A percentile compares a stretch with the other conserved stretches of the same genome.
Conservation (phyloP, 208 protist genomes). For the Acanthamoeba lenticulata region DNA sequence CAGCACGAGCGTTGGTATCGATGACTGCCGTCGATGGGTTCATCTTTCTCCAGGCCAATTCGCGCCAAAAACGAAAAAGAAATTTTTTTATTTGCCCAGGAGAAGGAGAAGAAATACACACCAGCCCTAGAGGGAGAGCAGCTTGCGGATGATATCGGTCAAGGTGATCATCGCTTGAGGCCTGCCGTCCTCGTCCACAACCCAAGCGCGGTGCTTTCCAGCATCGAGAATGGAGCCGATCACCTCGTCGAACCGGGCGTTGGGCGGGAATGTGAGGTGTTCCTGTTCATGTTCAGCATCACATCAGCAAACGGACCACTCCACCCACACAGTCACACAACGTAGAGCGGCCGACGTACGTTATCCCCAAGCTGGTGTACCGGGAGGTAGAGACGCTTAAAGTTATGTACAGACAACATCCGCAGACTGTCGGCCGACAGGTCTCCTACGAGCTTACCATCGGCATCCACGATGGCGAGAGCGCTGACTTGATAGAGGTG, state of each 20-base stretch:
- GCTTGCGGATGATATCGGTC: slow-evolving; percentile 48
- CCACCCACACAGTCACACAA: neutral
- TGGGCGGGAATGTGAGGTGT: neutral
- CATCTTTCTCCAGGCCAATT: neutral
- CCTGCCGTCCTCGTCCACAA: slow-evolving; percentile 21
- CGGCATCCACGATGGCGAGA: slow-evolving; percentile 12
- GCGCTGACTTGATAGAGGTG: slow-evolving; percentile 26
- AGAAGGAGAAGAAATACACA: neutral
- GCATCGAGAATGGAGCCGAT: neutral
- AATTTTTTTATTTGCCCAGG: neutral
- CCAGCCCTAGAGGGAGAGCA: neutral
- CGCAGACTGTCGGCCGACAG: slow-evolving; percentile 33
- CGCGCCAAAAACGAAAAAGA: neutral
- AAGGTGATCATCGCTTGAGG: slow-evolving; percentile 11
- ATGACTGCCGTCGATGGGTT: neutral
- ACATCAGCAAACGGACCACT: neutral
- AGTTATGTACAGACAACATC: slow-evolving; percentile 55
- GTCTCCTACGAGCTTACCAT: slow-evolving; percentile 41
- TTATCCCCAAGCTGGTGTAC: neutral
- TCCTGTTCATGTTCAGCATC: neutral
- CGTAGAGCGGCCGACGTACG: neutral
- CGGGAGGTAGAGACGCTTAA: slow-evolving; percentile 16
- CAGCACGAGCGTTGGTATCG: slow-evolving; percentile 22
- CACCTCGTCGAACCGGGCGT: neutral
- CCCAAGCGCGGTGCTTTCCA: slow-evolving; percentile 38